Conservation (phyloP, 2,329 filamentous ascomycete species). For the Samsoniella hepiali region DNA sequence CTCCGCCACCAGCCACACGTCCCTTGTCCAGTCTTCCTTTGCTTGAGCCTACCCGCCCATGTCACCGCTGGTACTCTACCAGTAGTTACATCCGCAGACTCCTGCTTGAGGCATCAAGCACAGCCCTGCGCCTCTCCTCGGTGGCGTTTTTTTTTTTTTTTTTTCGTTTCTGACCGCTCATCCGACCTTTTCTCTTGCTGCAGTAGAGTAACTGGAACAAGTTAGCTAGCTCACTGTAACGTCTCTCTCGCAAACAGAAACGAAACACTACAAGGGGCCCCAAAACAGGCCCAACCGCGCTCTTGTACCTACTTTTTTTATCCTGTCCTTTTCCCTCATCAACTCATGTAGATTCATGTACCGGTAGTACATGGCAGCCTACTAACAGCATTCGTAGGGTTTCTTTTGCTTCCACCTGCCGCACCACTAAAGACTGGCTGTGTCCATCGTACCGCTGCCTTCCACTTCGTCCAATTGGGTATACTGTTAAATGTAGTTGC, state of each 20-base stretch:
- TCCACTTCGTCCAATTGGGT: neutral
- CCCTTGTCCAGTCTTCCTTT: neutral
- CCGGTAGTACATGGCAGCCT: neutral
- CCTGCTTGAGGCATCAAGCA: slow-evolving; percentile 10
- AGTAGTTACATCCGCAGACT: neutral
- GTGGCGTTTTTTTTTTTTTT: too few relatives aligned
- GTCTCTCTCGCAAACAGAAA: too few relatives aligned
- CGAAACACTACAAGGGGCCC: too few relatives aligned
- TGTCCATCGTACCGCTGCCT: neutral
- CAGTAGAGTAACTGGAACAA: too few relatives aligned
- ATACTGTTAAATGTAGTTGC: neutral
- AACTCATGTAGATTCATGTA: neutral
- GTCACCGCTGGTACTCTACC: neutral
- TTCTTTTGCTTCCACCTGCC: neutral
- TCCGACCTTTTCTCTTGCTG: neutral
- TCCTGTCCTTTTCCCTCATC: too few relatives aligned
- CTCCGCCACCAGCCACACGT: neutral
- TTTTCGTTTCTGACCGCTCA: neutral
- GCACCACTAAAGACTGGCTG: neutral
- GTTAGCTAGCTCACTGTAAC: too few relatives aligned
- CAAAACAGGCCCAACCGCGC: too few relatives aligned
- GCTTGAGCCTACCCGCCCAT: neutral
- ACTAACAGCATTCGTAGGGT: too few relatives aligned
- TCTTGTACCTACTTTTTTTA: too few relatives aligned
- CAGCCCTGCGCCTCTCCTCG: neutral